Base-by-base conservation (phyloP, 805 yeast genomes). In the Maudiozyma barnettii region DNA sequence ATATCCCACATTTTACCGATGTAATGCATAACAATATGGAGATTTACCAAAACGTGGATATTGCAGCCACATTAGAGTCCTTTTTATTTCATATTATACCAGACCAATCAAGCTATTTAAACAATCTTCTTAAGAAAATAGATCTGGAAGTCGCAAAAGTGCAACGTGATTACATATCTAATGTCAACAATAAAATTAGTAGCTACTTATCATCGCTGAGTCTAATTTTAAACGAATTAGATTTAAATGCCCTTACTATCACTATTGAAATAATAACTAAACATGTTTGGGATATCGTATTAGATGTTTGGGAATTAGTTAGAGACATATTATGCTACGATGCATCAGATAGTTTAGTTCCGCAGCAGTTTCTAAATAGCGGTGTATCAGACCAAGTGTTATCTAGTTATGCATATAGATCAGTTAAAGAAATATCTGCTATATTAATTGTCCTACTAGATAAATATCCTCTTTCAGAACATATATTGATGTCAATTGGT, bases 371-470 rank as follows among this genome's bases (percentile, higher is more conserved):
- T 40, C 70, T 70, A 31, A 68, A 65, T 19, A 63, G 66, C 2
- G 62, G 63, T 19, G 58, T 63, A 13, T 59, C 69, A 13, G 70
- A 71, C 36, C 81, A 76, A 54, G 56, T 74, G 8, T 68, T 81
- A 9, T 66, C 78, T 12, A 82, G 84, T 54, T 86, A 79, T 57
- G 77, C 88, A 2, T 90, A 96, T 91, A 78, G 93, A 65, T 77
- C 90, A 0, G 70, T 87, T 6, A 86, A 86, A 55, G 96, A 89
- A 54, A 77, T 90, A 0, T 76, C 88, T 0, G 57, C 66, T 1
- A 61, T 88, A 31, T 49, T 87, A 19, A 73, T 74, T 9, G 60
- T 64, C 1, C 45, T 84, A 0, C 57, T 84, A 4, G 56, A 58
- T 0, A 53, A 53, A 3, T 57, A 62, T 3, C 62, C 71, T 0